Conservation (phyloP, 179 eudicot species). For the Heliamphora ciliata region DNA sequence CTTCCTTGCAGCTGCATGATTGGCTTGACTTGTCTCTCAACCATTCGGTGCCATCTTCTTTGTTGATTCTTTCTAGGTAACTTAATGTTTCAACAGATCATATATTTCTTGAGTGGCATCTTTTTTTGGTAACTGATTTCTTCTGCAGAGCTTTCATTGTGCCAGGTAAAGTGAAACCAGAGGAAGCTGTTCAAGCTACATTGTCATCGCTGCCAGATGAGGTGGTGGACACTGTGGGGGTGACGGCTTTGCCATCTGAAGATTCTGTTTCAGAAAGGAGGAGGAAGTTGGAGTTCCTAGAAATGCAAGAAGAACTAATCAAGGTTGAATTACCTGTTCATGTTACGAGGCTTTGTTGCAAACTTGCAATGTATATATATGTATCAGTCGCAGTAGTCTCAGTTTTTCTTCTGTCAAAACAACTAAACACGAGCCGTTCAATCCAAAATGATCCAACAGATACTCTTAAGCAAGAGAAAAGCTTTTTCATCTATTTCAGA, state of each 20-base stretch:
- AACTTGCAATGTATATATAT: too few relatives aligned
- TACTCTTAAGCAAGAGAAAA: too few relatives aligned
- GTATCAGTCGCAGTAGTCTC: too few relatives aligned
- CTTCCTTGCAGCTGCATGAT: conserved; percentile 58
- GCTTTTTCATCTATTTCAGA: too few relatives aligned
- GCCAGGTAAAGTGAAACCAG: conserved; percentile 66
- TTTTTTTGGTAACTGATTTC: too few relatives aligned
- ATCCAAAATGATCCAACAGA: too few relatives aligned
- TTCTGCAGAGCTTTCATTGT: conserved; percentile 63
- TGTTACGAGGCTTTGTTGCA: too few relatives aligned
- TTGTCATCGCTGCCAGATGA: conserved; percentile 93
- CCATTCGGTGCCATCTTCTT: conserved; percentile 78
- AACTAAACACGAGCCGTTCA: too few relatives aligned
- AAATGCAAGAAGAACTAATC: conserved; percentile 90
- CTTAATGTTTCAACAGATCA: neutral
- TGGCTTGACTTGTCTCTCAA: conserved; percentile 88
- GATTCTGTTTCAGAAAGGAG: conserved; percentile 85
- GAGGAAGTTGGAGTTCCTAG: conserved; percentile 82
- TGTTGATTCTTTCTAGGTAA: conserved; percentile 76
- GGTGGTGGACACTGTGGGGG: conserved; percentile 84
- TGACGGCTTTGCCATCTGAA: conserved; percentile 76
- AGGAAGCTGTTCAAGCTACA: conserved; percentile 80
- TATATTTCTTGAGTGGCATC: too few relatives aligned
- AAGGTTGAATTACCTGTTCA: conserved; percentile 37
- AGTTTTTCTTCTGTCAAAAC: too few relatives aligned